Base-by-base conservation (phyloP, 306 rosid genomes). In the Luffa acutangula region DNA sequence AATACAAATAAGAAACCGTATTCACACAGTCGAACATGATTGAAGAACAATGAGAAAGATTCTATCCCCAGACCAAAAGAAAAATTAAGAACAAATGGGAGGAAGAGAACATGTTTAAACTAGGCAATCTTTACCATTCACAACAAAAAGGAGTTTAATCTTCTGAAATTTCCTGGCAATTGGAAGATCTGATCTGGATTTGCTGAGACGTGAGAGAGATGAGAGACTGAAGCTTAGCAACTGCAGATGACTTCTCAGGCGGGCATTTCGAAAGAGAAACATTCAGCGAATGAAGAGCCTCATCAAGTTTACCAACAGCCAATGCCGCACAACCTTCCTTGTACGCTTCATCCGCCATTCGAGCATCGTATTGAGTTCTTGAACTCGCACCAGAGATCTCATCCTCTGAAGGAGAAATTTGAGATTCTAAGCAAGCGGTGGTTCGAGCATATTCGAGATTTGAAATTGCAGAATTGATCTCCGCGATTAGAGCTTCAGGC, bases 281-380 rank as follows among this genome's bases (percentile, higher is more conserved):
- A 37, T 88, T 92, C 80, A 91, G 82, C 12, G 87, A 91, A 15
- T 78, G 81, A 62, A 89, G 88, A 76, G 97, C 97, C 76, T 91
- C 96, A 0, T 91, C 93, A 5, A 90, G 86, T 66, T 92, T 89
- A 11, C 97, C 98, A 1, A 86, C 87, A 36, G 97, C 90, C 83
- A 92, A 85, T 53, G 97, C 94, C 7, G 90, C 90, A 80, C 98
- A 94, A 3, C 98, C 96, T 13, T 90, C 92, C 79, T 85, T 92
- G 67, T 89, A 94, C 5, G 97, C 93, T 63, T 89, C 93, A 43
- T 94, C 98, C 2, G 97, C 97, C 79, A 83, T 60, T 13, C 88
- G 88, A 0, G 83, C 93, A 84, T 89, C 96, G 77, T 88, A 86
- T 31, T 77, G 82, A 14, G 80, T 77, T 33, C 48, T 59, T n/a